Percentiles rank a stretch among this genome's conserved stretches.
phyloP scores from a whole-genome alignment of 2,329 filamentous ascomycete species.

The Penicillium psychrosexuale region DNA sequence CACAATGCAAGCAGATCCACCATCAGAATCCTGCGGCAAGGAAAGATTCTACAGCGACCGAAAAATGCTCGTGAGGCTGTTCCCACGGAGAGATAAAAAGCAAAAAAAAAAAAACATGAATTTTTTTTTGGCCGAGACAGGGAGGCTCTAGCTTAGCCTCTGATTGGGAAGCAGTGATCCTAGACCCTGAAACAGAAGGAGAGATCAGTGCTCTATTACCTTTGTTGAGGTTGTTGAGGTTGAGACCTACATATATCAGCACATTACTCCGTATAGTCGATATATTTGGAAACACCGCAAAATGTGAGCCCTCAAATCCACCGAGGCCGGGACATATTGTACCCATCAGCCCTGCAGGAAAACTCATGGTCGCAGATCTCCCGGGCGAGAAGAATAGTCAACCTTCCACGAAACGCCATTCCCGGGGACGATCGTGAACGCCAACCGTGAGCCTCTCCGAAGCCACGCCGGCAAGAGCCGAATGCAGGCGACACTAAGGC shows the following conservation, averaged over 20 bases:
- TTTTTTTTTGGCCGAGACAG: not conserved
- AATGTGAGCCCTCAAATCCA: not conserved
- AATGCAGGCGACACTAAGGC: slow-evolving; percentile 22
- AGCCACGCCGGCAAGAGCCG: slow-evolving; percentile 27
- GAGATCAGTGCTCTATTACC: not conserved
- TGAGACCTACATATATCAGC: not conserved
- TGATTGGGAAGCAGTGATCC: not conserved
- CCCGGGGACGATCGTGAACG: slow-evolving; percentile 10
- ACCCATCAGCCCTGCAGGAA: slow-evolving; percentile 4
- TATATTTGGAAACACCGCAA: not conserved
- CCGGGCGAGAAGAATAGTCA: slow-evolving; percentile 1
- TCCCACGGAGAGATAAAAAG: not conserved
- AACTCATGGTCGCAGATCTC: slow-evolving; percentile 12
- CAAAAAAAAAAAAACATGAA: too few species aligned
- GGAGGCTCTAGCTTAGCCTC: not conserved
- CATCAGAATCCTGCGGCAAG: slow-evolving; percentile 5
- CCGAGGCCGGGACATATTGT: not conserved
- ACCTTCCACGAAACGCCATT: slow-evolving; percentile 6
- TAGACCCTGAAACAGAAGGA: not conserved
- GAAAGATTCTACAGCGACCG: not conserved
- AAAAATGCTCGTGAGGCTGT: slow-evolving; percentile 2
- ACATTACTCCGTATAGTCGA: not conserved
- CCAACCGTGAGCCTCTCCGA: slow-evolving; percentile 14
- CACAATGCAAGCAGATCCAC: not conserved
- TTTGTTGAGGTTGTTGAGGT: not conserved